Base-by-base conservation (phyloP, 768 basidiomycete genomes). In the Tricholomella constricta region DNA sequence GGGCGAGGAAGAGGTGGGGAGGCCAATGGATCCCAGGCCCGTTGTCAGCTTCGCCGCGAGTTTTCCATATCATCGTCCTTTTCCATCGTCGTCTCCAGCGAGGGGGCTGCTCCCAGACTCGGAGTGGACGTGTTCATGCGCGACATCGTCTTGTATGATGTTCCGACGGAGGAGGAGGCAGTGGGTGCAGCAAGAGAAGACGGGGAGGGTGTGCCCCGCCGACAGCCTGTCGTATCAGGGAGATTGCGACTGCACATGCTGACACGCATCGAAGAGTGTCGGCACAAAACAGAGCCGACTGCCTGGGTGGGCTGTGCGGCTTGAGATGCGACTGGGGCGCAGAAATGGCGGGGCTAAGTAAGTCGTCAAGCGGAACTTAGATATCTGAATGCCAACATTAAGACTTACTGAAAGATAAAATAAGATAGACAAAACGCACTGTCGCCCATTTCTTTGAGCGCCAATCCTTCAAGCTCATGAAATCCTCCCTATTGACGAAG, bases 381-480 rank as follows among this genome's bases (percentile, higher is more conserved):
- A 95, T 82, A 65, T 89, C 93, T 93, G 60, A 3, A 6, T n/a
- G 32, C 25, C 26, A 12, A 35, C 20, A 3, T 31, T 29, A 36
- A 37, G 22, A 62, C 35, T 35, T 35, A 22, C 42, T 29, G 27
- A n/a, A 35, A 40, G 35, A 20, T n/a, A n/a, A n/a, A n/a, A n/a
- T n/a, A 9, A 48, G 27, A 32, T 38, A 35, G 32, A 45, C 27
- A 42, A 45, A 31, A 76, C 88, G 61, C 56, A 91, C 92, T 80
- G 62, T 89, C 83, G 36, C 84, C 81, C 34, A 98, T 92, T 64
- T 98, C 96, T 65, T 92, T 88, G 48, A 95, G 66, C 0, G 89
- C 85, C 92, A 92, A 97, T 4, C 78, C 79, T 44, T 96, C 92
- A 15, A 98, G 76, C 4, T 71, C 65, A 45, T 88, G 85, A 60